A percentile compares a stretch with the other conserved stretches of the same genome.
Evolutionary conservation across 805 yeast species (phyloP).

Genomic region (Saccharomycopsis babjevae): DNA sequence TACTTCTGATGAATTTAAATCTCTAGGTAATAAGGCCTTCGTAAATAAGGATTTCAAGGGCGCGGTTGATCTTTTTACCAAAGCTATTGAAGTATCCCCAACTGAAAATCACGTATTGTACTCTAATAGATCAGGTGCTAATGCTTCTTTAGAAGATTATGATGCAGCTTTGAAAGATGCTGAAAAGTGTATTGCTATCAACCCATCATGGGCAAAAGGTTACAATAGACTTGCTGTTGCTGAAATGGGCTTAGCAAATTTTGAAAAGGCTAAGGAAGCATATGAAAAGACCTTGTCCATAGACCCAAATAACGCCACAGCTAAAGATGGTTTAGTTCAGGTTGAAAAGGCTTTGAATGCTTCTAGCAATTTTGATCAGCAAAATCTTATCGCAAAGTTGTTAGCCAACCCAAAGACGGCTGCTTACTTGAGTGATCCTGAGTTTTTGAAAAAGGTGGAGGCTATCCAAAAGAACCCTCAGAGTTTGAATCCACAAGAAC

Average conservation of each 20-base stretch:
- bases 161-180: constrained; percentile 77
- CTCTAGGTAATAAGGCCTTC: constrained; percentile 89
- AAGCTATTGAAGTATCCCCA: constrained; percentile 78
- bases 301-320: constrained; percentile 77
- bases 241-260: constrained; percentile 70
- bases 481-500: constrained; percentile 49
- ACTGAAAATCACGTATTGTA: constrained; percentile 84
- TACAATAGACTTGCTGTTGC: constrained; percentile 93
- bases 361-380: constrained; percentile 50
- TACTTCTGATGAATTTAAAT: constrained; percentile 39
- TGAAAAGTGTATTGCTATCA: constrained; percentile 66
- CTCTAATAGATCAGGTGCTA: constrained; percentile 68
- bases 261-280: constrained; percentile 60
- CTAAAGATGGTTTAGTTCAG: constrained; percentile 67
- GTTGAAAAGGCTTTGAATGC: constrained; percentile 43
- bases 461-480: constrained; percentile 63
- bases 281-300: constrained; percentile 73
- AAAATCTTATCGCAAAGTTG: constrained; percentile 63
- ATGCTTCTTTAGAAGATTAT: constrained; percentile 66
- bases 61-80: constrained; percentile 72
- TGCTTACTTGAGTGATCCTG: constrained; percentile 80
- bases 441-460: constrained; percentile 58
- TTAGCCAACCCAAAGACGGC: constrained; percentile 79
- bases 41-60: constrained; percentile 72
- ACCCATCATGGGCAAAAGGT: constrained; percentile 91